Evolutionary conservation across 164 flowering plant genomes (phyloP).

Genomic region (Tetracentron sinense): DNA sequence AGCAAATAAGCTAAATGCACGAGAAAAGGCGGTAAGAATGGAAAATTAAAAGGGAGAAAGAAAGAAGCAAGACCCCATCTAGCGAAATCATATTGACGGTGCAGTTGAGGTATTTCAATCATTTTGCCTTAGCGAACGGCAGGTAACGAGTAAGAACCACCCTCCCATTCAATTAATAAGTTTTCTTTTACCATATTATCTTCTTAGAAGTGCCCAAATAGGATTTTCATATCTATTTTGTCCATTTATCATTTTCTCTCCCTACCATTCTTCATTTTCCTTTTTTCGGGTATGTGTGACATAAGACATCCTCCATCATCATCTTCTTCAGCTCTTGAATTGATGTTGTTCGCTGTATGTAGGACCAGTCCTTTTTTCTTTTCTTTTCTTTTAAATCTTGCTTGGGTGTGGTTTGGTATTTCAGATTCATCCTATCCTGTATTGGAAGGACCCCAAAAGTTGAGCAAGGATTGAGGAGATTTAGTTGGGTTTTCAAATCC

Average conservation of each 20-base stretch:
- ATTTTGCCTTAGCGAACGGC: constrained; percentile 1
- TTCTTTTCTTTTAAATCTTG: constrained; percentile 12
- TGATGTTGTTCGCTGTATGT: constrained; percentile 25
- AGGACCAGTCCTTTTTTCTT: constrained; percentile 14
- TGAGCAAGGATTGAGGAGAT: constrained; percentile 6
- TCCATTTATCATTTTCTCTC: constrained; percentile 11
- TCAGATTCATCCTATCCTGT: constrained; percentile 27
- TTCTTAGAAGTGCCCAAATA: constrained; percentile 18
- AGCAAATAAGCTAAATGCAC: no score
- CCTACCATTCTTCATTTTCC: constrained; percentile 6
- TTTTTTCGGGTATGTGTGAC: constrained; percentile 3
- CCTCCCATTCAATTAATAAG: constrained; percentile 16
- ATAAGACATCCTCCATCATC: constrained; percentile 19
- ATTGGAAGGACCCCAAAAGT: constrained; percentile 17
- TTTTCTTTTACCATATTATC: constrained; percentile 1
- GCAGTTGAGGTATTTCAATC: no score
- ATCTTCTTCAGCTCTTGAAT: constrained; percentile 23
- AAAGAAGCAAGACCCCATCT: neutral
- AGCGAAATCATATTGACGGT: no score
- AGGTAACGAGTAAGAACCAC: constrained; percentile 13
- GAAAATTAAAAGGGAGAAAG: neutral
- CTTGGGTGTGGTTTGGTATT: constrained; percentile 32
- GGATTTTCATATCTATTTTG: constrained; percentile 12
- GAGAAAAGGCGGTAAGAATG: no score
- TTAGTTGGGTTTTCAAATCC: constrained; percentile 21